Conservation (phyloP, 371 early-diverging fungal species). For the Choanephora cucurbitarum region DNA sequence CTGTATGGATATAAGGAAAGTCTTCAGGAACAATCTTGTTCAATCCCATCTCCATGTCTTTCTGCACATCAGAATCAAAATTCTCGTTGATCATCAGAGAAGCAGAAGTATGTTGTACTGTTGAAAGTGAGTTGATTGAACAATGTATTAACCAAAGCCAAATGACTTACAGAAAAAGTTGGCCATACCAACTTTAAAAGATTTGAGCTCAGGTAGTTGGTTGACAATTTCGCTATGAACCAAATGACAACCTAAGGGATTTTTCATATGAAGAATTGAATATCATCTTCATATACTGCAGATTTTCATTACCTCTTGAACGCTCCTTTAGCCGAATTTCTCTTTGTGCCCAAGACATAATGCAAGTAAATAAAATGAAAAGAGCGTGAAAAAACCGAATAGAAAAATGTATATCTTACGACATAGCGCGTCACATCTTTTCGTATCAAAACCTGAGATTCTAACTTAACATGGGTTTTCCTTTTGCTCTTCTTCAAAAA, state of each 20-base stretch:
- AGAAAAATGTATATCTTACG: no score
- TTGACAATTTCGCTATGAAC: conserved; percentile 72
- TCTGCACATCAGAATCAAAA: conserved; percentile 76
- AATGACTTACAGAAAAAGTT: conserved; percentile 76
- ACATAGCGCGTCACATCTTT: no score
- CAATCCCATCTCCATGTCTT: conserved; percentile 79
- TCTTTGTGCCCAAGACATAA: conserved; percentile 69
- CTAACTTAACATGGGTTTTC: no score
- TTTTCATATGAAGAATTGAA: no score
- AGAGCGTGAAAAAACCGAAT: no score
- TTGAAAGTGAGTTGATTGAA: not conserved
- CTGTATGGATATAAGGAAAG: conserved; percentile 77
- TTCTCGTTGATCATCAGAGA: conserved; percentile 90
- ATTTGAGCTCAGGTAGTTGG: conserved; percentile 65
- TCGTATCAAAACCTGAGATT: no score
- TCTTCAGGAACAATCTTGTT: conserved; percentile 64
- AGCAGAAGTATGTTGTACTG: conserved; percentile 91
- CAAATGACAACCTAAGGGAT: conserved; percentile 87
- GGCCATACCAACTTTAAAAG: conserved; percentile 80
- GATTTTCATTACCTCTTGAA: conserved; percentile 51
- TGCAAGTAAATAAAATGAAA: conserved; percentile 1
- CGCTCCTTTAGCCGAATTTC: conserved; percentile 61
- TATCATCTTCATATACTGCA: no score
- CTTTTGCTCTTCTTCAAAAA: no score
- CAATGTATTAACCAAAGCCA: not conserved